These are phyloP conservation scores for Friedmanniomyces simplex DNA, from an alignment of 495 filamentous ascomycete genomes.

Conservation along the genomic window DNA sequence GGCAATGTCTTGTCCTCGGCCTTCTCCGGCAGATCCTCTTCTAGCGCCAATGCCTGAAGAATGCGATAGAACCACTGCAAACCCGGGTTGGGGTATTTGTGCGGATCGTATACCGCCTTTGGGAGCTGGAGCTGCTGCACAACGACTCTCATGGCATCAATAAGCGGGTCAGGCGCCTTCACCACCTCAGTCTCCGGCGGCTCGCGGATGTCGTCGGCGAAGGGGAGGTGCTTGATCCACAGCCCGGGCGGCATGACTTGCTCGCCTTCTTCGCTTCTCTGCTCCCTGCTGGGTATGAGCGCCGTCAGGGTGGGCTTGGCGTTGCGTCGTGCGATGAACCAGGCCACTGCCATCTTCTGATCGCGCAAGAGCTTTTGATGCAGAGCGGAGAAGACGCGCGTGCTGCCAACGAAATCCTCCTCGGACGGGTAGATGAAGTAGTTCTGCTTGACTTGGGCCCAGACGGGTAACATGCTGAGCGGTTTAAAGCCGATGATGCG, in stretches of 20 bases:
- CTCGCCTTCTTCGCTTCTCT: constrained; percentile 52
- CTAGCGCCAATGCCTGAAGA: constrained; percentile 80
- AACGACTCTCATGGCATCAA: constrained; percentile 69
- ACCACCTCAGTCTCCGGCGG: constrained; percentile 52
- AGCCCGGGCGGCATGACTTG: constrained; percentile 71
- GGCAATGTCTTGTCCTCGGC: constrained; percentile 78
- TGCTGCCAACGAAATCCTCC: constrained; percentile 77
- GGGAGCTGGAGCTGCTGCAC: constrained; percentile 85
- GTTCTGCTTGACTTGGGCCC: constrained; percentile 76
- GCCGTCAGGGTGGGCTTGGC: constrained; percentile 68
- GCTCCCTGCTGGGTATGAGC: constrained; percentile 63
- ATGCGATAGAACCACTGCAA: constrained; percentile 98
- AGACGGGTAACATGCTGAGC: constrained; percentile 59
- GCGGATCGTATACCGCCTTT: constrained; percentile 68
- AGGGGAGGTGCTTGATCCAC: constrained; percentile 83
- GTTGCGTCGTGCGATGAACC: constrained; percentile 79
- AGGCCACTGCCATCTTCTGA: constrained; percentile 72
- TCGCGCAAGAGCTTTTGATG: constrained; percentile 73
- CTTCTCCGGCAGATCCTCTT: constrained; percentile 77
- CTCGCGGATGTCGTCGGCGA: constrained; percentile 78
- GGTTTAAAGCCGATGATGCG: constrained; percentile 94
- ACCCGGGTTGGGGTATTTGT: constrained; percentile 84
- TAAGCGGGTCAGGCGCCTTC: constrained; percentile 55
- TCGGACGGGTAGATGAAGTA: constrained; percentile 94
- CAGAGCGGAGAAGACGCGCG: constrained; percentile 82